These are phyloP conservation scores for Mortierella sp. DNA, from an alignment of 371 early-diverging fungal genomes.

Conservation along the genomic window DNA sequence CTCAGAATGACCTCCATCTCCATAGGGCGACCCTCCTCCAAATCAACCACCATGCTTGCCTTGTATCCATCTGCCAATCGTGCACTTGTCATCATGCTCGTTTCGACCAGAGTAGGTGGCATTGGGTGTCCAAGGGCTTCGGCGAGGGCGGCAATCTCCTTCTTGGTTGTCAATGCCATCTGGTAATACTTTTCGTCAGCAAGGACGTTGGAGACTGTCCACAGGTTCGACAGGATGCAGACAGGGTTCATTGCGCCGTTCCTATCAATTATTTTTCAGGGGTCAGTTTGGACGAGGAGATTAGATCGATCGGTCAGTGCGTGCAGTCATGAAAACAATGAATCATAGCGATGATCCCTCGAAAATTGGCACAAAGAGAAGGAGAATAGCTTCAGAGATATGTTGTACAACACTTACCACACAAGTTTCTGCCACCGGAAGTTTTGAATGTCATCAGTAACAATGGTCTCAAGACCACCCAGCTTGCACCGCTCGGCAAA, in stretches of 20 bases:
- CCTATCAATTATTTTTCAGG: constrained; percentile 43
- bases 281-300: not conserved
- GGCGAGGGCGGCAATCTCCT: constrained; percentile 72
- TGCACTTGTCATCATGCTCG: constrained; percentile 64
- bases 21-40: constrained; percentile 71
- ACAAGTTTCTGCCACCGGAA: constrained; percentile 88
- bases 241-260: constrained; percentile 86
- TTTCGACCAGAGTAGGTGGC: constrained; percentile 60
- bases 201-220: constrained; percentile 74
- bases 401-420: constrained; percentile 64
- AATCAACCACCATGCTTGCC: constrained; percentile 79
- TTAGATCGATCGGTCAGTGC: not conserved
- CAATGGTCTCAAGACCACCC: constrained; percentile 67
- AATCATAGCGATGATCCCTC: not conserved
- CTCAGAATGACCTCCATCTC: constrained; percentile 79
- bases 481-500: constrained; percentile 46
- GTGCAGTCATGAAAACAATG: not conserved
- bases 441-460: constrained; percentile 74
- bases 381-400: not conserved
- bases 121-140: constrained; percentile 65
- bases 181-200: constrained; percentile 64
- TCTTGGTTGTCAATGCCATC: constrained; percentile 69
- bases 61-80: constrained; percentile 69
- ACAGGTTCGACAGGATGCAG: constrained; percentile 77
- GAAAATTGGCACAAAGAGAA: not conserved